Conservation (phyloP, 192 early-diverging fungal species). For the Linnemannia elongata region DNA sequence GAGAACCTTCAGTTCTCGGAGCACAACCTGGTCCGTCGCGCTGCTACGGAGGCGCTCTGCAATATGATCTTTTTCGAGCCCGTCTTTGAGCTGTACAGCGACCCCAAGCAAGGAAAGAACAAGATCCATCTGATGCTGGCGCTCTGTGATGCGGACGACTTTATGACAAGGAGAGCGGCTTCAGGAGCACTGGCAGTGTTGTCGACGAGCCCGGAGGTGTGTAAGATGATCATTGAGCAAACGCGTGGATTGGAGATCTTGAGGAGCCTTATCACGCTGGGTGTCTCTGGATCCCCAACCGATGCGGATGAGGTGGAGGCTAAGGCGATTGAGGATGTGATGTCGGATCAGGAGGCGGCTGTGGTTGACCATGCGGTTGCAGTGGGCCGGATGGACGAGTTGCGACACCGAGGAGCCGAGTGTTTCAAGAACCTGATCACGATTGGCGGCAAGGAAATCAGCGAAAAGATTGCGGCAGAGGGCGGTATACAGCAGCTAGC, state of each 20-base stretch:
- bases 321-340: slow-evolving; percentile 58
- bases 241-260: slow-evolving; percentile 69
- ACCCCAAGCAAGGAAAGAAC: slow-evolving; percentile 60
- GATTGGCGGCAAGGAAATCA: slow-evolving; percentile 60
- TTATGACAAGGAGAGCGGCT: slow-evolving; percentile 85
- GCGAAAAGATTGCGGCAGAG: slow-evolving; percentile 60
- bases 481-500: slow-evolving; percentile 63
- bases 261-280: slow-evolving; percentile 63
- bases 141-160: slow-evolving; percentile 89
- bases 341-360: slow-evolving; percentile 42
- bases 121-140: slow-evolving; percentile 86
- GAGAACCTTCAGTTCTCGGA: slow-evolving; percentile 88
- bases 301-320: slow-evolving; percentile 44
- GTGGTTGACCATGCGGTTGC: slow-evolving; percentile 49
- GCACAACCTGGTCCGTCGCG: slow-evolving; percentile 82
- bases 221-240: slow-evolving; percentile 68
- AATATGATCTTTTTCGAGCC: slow-evolving; percentile 90
- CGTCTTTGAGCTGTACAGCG: slow-evolving; percentile 85
- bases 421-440: slow-evolving; percentile 76
- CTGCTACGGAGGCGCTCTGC: slow-evolving; percentile 92
- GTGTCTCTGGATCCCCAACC: slow-evolving; percentile 22
- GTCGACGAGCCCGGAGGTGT: slow-evolving; percentile 65
- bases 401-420: slow-evolving; percentile 81
- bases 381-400: slow-evolving; percentile 61
- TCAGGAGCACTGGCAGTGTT: slow-evolving; percentile 90